Evolutionary conservation across 2,329 filamentous ascomycete genomes (phyloP).

Genomic region (Helminthosporium solani): DNA sequence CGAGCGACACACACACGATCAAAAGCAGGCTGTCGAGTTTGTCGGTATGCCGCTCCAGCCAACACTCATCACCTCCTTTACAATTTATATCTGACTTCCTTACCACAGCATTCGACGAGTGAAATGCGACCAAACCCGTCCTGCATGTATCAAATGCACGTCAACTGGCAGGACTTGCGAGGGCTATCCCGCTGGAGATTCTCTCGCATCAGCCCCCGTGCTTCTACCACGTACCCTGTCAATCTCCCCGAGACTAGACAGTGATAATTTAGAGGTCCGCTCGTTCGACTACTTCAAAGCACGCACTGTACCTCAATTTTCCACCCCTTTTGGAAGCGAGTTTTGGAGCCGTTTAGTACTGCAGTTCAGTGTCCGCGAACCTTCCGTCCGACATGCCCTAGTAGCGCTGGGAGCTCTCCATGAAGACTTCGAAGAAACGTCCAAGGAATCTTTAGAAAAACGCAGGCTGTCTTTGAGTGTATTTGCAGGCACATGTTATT

Average conservation of each 20-base stretch:
- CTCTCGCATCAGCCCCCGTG: background rate
- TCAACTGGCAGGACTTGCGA: constrained; percentile 42
- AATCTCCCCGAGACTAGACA: background rate
- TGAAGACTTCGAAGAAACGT: constrained; percentile 1
- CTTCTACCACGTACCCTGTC: background rate
- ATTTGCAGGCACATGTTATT: constrained; percentile 1
- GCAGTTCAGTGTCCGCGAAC: constrained; percentile 1
- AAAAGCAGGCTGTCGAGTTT: constrained; percentile 5
- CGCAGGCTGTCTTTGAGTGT: background rate
- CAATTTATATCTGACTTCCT: background rate
- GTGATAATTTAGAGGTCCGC: constrained; percentile 2
- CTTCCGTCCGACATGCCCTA: constrained; percentile 5
- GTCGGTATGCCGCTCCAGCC: constrained; percentile 5
- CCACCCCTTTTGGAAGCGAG: constrained; percentile 3
- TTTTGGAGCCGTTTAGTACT: constrained; percentile 6
- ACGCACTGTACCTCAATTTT: constrained; percentile 1
- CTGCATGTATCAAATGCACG: constrained; percentile 38
- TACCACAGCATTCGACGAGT: constrained; percentile 16
- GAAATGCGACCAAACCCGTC: constrained; percentile 39
- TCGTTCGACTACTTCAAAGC: constrained; percentile 5
- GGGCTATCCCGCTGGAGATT: constrained; percentile 33
- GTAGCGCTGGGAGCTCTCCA: constrained; percentile 6
- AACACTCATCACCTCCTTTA: background rate
- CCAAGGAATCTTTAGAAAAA: background rate
- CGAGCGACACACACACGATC: constrained; percentile 11